Percentiles rank a stretch among this genome's conserved stretches.
Conservation (phyloP, 2,329 filamentous ascomycete species). For the Fusarium chlamydosporum region DNA sequence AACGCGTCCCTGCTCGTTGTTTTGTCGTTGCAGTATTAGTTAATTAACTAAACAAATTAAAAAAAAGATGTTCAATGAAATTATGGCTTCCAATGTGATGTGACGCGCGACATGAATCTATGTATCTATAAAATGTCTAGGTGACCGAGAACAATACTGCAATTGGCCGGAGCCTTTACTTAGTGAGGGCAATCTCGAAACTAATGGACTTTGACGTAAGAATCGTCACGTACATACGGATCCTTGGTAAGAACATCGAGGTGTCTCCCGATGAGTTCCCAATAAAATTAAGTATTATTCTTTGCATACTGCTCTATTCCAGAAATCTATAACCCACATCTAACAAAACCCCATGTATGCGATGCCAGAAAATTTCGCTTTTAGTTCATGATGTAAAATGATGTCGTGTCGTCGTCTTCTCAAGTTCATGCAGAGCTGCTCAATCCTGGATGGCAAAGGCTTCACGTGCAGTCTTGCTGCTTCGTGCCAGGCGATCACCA, state of each 20-base stretch:
- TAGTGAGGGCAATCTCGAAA: not conserved
- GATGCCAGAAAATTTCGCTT: not conserved
- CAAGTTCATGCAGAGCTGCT: not conserved
- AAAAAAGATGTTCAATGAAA: slow-evolving; percentile 48
- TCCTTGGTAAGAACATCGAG: not conserved
- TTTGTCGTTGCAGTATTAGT: slow-evolving; percentile 61
- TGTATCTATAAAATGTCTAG: not conserved
- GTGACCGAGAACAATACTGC: not conserved
- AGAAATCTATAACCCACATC: slow-evolving; percentile 2
- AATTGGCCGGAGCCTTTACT: not conserved
- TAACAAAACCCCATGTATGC: slow-evolving; percentile 14
- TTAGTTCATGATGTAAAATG: slow-evolving; percentile 10
- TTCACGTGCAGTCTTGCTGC: slow-evolving; percentile 49
- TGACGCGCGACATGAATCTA: not conserved
- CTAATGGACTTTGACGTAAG: not conserved
- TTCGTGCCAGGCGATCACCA: slow-evolving; percentile 50
- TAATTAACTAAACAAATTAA: slow-evolving; percentile 56
- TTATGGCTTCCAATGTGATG: not conserved
- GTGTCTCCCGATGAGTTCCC: not conserved
- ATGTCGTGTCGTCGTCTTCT: slow-evolving; percentile 3
- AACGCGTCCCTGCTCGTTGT: slow-evolving; percentile 58
- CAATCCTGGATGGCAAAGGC: slow-evolving; percentile 44
- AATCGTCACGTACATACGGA: not conserved
- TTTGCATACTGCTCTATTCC: not conserved
- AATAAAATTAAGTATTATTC: slow-evolving; percentile 8